Evolutionary conservation across 177 flowering plant species (phyloP).

Genomic region (Vitis hybrid): DNA sequence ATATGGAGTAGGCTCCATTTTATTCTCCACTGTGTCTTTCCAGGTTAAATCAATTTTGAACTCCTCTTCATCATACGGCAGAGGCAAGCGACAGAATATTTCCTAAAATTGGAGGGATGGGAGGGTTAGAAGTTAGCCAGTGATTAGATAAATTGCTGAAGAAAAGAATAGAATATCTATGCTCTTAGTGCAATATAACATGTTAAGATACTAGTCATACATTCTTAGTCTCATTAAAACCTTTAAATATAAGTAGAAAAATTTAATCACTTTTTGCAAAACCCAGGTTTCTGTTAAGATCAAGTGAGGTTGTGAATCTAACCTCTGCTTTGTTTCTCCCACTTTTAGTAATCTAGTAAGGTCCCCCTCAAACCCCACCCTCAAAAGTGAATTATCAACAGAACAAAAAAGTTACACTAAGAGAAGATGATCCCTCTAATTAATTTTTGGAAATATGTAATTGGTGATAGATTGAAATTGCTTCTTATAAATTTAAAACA

Average conservation of each 20-base stretch:
- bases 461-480: no score
- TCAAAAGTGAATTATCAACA: no score
- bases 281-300: not conserved
- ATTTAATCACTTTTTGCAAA: not conserved
- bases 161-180: not conserved
- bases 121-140: not conserved
- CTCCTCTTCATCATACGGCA: slow-evolving; percentile 77
- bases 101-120: slow-evolving; percentile 42
- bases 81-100: slow-evolving; percentile 63
- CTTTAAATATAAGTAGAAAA: not conserved
- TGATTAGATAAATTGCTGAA: not conserved
- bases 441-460: no score
- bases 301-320: no score
- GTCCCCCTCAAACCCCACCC: no score
- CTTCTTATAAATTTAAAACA: no score
- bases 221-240: not conserved
- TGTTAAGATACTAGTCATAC: not conserved
- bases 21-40: slow-evolving; percentile 46
- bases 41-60: slow-evolving; percentile 56
- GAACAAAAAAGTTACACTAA: no score
- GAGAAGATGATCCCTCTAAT: no score
- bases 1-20: slow-evolving; percentile 67
- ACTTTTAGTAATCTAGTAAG: no score
- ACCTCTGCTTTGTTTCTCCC: no score
- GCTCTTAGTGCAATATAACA: not conserved